Evolutionary conservation across 805 yeast species (phyloP).

Genomic region (Kodamaea hsintzibuensis): DNA sequence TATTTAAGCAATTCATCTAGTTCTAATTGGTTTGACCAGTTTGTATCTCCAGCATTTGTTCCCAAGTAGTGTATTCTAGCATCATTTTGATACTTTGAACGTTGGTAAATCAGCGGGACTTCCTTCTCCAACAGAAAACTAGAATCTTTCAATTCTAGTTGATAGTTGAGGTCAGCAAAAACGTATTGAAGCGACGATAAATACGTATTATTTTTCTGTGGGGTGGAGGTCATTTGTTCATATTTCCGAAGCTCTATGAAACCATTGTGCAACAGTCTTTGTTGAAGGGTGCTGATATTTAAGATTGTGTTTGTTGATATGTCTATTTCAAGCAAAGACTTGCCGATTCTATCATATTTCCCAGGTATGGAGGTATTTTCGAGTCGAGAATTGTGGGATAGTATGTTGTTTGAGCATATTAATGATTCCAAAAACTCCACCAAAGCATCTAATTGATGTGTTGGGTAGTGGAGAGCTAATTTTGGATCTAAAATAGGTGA

Average conservation of each 20-base stretch:
- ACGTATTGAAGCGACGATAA: conserved; percentile 53
- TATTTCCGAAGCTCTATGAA: conserved; percentile 39
- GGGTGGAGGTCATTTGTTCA: neutral
- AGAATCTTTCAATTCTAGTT: conserved; percentile 43
- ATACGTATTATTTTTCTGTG: conserved; percentile 24
- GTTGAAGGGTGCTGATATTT: conserved; percentile 50
- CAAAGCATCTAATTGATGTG: conserved; percentile 11
- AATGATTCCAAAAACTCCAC: conserved; percentile 17
- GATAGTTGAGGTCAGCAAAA: conserved; percentile 57
- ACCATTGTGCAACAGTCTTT: conserved; percentile 51
- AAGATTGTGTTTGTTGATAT: conserved; percentile 56
- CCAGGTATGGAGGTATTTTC: neutral
- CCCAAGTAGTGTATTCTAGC: conserved; percentile 16
- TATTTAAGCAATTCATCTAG: conserved; percentile 31
- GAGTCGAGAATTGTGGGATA: conserved; percentile 17
- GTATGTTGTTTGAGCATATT: conserved; percentile 29
- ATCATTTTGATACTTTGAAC: conserved; percentile 4
- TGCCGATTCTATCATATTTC: conserved; percentile 54
- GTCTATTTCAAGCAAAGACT: conserved; percentile 72
- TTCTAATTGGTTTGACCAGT: conserved; percentile 34
- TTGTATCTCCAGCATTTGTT: conserved; percentile 19
- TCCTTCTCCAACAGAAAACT: conserved; percentile 8
- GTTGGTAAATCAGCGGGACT: conserved; percentile 10
- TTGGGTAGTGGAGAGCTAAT: neutral
- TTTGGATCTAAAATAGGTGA: conserved; percentile 45